Evolutionary conservation across 495 filamentous ascomycete genomes (phyloP).

Genomic region (Penicillium turbatum): DNA sequence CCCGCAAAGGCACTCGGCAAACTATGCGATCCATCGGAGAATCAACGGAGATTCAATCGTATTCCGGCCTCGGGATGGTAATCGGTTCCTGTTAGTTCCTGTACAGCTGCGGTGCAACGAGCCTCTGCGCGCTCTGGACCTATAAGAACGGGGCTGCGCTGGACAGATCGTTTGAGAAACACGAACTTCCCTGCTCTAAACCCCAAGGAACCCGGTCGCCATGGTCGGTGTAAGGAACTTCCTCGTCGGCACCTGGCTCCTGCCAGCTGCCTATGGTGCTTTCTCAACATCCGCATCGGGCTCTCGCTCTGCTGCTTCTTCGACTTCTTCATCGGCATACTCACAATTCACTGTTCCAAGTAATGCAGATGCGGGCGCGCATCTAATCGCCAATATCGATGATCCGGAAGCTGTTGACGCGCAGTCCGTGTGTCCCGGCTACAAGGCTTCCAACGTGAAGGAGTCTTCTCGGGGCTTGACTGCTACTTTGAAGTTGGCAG

Average conservation of each 20-base stretch:
- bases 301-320: slow-evolving; percentile 2
- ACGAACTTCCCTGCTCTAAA: neutral
- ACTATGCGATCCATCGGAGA: slow-evolving; percentile 13
- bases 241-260: slow-evolving; percentile 25
- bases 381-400: slow-evolving; percentile 62
- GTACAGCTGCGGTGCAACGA: neutral
- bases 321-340: slow-evolving; percentile 3
- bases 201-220: slow-evolving; percentile 4
- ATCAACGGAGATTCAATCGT: slow-evolving; percentile 18
- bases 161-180: neutral
- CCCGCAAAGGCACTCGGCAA: slow-evolving; percentile 16
- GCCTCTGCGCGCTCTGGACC: neutral
- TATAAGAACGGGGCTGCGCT: slow-evolving; percentile 12
- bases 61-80: slow-evolving; percentile 10
- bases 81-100: slow-evolving; percentile 3
- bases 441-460: slow-evolving; percentile 51
- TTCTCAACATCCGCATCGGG: slow-evolving; percentile 12
- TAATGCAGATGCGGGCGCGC: slow-evolving; percentile 50
- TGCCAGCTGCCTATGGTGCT: slow-evolving; percentile 28
- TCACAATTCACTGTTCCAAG: slow-evolving; percentile 56
- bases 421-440: slow-evolving; percentile 64
- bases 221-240: slow-evolving; percentile 32
- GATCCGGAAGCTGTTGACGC: slow-evolving; percentile 68
- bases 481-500: slow-evolving; percentile 52
- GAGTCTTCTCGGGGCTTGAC: slow-evolving; percentile 45